Percentiles rank a stretch among this genome's conserved stretches.
Conservation (phyloP, 1,284 basidiomycete species). For the Naganishia cerealis region DNA sequence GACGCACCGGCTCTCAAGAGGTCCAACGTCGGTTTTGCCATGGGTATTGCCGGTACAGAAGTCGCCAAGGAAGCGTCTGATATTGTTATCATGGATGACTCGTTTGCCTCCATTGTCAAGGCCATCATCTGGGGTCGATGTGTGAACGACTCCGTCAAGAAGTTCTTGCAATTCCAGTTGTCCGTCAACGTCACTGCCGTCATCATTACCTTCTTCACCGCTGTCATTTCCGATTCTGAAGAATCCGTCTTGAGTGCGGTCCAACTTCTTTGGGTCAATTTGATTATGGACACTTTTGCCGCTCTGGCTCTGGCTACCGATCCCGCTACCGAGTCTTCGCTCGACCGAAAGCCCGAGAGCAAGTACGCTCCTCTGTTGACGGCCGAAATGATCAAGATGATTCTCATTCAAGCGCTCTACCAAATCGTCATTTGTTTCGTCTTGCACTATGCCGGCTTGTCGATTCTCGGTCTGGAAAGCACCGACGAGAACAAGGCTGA, state of each 20-base stretch:
- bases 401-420: constrained; percentile 82
- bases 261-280: constrained; percentile 73
- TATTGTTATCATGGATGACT: constrained; percentile 89
- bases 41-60: constrained; percentile 98
- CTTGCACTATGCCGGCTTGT: constrained; percentile 79
- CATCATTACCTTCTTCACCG: constrained; percentile 86
- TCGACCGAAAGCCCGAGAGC: constrained; percentile 87
- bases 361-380: constrained; percentile 85
- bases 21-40: constrained; percentile 90
- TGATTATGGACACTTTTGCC: constrained; percentile 95
- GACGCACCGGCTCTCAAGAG: constrained; percentile 96
- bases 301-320: constrained; percentile 95
- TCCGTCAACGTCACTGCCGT: constrained; percentile 95
- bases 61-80: constrained; percentile 99
- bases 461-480: constrained; percentile 66
- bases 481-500: constrained; percentile 54
- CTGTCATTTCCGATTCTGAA: constrained; percentile 75
- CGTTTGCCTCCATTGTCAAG: constrained; percentile 92
- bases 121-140: constrained; percentile 99
- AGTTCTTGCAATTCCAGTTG: constrained; percentile 98
- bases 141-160: constrained; percentile 94
- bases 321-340: constrained; percentile 75
- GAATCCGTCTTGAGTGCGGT: constrained; percentile 87
- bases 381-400: constrained; percentile 92
- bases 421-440: constrained; percentile 81